Percentiles rank a stretch among this genome's conserved stretches.
Evolutionary conservation across 176 grass and related monocot species (phyloP).

Genomic region (Cenchrus purpureus): DNA sequence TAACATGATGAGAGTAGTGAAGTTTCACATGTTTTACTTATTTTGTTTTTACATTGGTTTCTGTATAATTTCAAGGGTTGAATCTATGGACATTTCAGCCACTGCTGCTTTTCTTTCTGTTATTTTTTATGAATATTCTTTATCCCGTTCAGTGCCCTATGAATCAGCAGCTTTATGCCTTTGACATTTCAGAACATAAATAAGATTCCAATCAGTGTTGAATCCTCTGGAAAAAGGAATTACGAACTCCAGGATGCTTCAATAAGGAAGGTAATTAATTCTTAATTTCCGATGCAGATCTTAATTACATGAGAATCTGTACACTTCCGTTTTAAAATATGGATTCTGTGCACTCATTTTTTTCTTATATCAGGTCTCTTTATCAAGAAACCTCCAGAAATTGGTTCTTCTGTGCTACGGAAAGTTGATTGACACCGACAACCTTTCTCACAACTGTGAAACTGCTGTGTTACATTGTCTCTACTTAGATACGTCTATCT

Average conservation of each 20-base stretch:
- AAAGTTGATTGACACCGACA: conserved; percentile 58
- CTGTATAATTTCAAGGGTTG: not conserved
- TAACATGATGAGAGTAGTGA: not conserved
- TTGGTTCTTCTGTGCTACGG: conserved; percentile 78
- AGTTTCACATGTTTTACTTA: not conserved
- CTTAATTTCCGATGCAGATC: conserved; percentile 23
- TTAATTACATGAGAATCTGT: conserved; percentile 25
- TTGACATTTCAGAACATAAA: conserved; percentile 84
- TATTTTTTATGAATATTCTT: conserved; percentile 21
- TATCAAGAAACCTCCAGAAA: conserved; percentile 82
- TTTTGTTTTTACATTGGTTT: not conserved
- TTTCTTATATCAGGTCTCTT: conserved; percentile 59
- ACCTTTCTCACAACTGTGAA: conserved; percentile 20
- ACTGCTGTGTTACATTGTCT: conserved; percentile 79
- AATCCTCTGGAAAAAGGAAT: conserved; percentile 44
- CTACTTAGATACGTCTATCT: conserved; percentile 89
- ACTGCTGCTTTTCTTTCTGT: conserved; percentile 9
- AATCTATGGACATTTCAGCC: conserved; percentile 12
- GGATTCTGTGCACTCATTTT: conserved; percentile 27
- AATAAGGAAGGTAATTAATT: conserved; percentile 75
- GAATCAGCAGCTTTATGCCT: conserved; percentile 27
- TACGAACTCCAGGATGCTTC: conserved; percentile 78
- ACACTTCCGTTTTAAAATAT: not conserved
- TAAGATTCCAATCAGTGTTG: conserved; percentile 56
- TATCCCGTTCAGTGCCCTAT: not conserved